Conservation (phyloP, 2,329 filamentous ascomycete genomes). For the Seiridium unicorne region DNA sequence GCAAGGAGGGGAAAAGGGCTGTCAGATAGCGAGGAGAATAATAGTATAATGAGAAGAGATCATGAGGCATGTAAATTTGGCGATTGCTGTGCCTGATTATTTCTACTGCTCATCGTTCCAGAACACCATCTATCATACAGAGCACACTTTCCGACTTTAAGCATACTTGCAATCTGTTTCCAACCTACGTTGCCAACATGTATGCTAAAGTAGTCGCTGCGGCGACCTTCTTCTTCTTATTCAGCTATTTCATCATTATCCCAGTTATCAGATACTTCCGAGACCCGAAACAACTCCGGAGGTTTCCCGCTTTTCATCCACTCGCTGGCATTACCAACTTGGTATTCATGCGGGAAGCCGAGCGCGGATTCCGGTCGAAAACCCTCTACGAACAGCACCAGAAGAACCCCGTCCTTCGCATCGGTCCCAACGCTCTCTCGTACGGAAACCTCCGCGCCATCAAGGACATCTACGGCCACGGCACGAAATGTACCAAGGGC, state of each 20-base stretch:
- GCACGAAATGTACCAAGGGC: slow-evolving; percentile 50
- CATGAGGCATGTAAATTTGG: background rate
- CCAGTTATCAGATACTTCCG: background rate
- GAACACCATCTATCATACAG: background rate
- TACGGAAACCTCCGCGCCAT: slow-evolving; percentile 14
- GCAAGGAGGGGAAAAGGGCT: too few species aligned
- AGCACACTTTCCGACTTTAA: too few species aligned
- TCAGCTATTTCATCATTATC: background rate
- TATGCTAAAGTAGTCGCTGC: background rate
- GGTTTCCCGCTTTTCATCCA: background rate
- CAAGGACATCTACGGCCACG: slow-evolving; percentile 48
- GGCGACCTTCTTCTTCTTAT: background rate
- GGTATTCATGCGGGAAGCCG: background rate
- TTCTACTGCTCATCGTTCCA: background rate
- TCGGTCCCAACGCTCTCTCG: slow-evolving; percentile 42
- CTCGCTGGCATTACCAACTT: background rate
- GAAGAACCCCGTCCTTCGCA: slow-evolving; percentile 41
- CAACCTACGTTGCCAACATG: background rate
- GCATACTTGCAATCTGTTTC: too few species aligned
- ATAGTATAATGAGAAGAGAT: background rate
- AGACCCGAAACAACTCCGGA: background rate
- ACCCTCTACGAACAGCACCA: slow-evolving; percentile 43
- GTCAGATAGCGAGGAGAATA: background rate
- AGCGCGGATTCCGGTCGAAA: slow-evolving; percentile 30
- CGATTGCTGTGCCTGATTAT: background rate